phyloP scores from a whole-genome alignment of 805 yeast genomes.

The Candida montana region DNA sequence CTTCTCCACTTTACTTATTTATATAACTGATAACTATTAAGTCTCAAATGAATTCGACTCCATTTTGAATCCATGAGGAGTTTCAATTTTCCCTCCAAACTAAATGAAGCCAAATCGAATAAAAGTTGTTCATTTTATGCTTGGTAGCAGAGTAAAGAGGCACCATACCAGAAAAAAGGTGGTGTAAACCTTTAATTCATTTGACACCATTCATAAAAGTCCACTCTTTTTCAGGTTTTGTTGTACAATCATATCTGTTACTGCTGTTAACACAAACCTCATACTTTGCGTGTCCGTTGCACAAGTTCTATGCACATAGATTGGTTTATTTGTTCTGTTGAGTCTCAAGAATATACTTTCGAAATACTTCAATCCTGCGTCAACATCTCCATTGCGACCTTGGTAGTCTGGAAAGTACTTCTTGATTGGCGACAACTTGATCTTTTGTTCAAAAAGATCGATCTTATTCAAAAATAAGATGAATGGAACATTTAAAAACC shows the following conservation, averaged over 20 bases:
- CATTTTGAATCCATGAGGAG: too few species aligned
- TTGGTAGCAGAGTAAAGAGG: too few species aligned
- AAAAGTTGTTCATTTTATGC: too few species aligned
- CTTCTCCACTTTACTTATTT: too few species aligned
- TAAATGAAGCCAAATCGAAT: too few species aligned
- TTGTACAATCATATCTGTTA: conserved; percentile 85
- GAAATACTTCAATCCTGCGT: conserved; percentile 65
- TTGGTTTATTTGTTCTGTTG: conserved; percentile 61
- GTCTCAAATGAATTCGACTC: too few species aligned
- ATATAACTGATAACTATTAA: too few species aligned
- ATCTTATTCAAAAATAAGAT: conserved; percentile 85
- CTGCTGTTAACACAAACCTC: conserved; percentile 87
- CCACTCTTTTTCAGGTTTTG: conserved; percentile 79
- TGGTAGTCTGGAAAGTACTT: conserved; percentile 73
- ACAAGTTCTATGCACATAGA: conserved; percentile 89
- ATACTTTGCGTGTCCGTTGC: conserved; percentile 90
- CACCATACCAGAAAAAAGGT: too few species aligned
- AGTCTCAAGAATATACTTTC: conserved; percentile 60
- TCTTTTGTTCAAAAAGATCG: conserved; percentile 72
- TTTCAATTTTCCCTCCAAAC: too few species aligned
- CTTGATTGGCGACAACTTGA: conserved; percentile 58
- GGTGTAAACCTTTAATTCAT: too few species aligned
- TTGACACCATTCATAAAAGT: conserved; percentile 26
- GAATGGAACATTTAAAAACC: conserved; percentile 84
- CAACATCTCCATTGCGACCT: conserved; percentile 59